These are phyloP conservation scores for Phyllosticta citribraziliensis DNA, from an alignment of 2,329 filamentous ascomycete species.

Conservation along the genomic window DNA sequence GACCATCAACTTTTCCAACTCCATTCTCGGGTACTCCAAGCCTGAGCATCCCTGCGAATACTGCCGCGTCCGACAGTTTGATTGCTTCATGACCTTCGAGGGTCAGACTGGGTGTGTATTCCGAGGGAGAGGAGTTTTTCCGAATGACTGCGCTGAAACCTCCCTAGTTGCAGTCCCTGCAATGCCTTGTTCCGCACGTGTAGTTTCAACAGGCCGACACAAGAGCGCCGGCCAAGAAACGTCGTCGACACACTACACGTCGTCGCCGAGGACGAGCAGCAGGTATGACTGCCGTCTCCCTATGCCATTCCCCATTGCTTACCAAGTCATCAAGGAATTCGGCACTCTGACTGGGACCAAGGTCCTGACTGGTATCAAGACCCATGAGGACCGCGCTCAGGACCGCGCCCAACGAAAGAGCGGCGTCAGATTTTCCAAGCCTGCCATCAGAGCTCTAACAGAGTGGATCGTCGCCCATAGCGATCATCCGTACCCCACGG, in stretches of 20 bases:
- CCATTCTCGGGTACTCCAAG: conserved; percentile 38
- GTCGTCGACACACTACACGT: conserved; percentile 39
- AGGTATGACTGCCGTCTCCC: background rate
- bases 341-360: conserved; percentile 24
- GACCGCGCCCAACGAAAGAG: conserved; percentile 44
- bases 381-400: conserved; percentile 19
- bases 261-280: conserved; percentile 31
- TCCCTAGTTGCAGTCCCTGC: conserved; percentile 33
- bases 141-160: background rate
- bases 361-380: conserved; percentile 28
- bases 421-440: conserved; percentile 67
- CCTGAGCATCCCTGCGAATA: conserved; percentile 38
- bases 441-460: conserved; percentile 71
- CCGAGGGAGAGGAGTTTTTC: background rate
- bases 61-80: conserved; percentile 35
- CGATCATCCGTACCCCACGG: conserved; percentile 77
- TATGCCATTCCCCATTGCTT: background rate
- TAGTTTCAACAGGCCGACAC: conserved; percentile 32
- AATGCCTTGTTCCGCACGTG: conserved; percentile 39
- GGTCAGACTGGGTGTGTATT: conserved; percentile 21
- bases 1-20: conserved; percentile 35
- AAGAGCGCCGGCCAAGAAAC: conserved; percentile 22
- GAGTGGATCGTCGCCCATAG: conserved; percentile 74
- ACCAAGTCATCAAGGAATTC: conserved; percentile 15
- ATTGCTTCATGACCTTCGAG: conserved; percentile 36